Conservation (phyloP, 2,329 filamentous ascomycete species). For the Metarhizium humberi region DNA sequence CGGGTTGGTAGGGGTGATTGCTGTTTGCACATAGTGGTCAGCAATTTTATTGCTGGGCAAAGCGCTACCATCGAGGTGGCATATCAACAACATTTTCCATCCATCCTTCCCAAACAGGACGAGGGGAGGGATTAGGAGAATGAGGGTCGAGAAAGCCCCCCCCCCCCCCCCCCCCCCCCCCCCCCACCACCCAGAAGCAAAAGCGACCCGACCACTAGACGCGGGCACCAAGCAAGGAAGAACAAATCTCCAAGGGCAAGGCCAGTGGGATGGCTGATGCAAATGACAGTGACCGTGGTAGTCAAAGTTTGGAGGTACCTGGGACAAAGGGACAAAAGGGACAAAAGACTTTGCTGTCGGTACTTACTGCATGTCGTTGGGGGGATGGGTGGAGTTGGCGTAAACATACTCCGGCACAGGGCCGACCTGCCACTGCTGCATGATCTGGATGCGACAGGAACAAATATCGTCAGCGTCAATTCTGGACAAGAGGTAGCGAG, state of each 20-base stretch:
- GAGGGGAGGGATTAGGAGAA: too few relatives aligned
- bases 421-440: conserved; percentile 54
- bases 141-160: background rate
- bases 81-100: background rate
- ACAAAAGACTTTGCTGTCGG: conserved; percentile 16
- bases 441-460: conserved; percentile 31
- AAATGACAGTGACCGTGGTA: background rate
- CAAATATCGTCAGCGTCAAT: conserved; percentile 16
- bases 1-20: conserved; percentile 40
- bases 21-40: conserved; percentile 21
- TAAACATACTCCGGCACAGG: conserved; percentile 52
- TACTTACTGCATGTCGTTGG: conserved; percentile 52
- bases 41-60: conserved; percentile 7
- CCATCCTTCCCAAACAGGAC: background rate
- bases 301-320: conserved; percentile 14
- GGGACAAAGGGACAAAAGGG: conserved; percentile 14
- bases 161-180: too few relatives aligned
- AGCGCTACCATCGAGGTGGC: background rate
- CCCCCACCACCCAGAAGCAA: too few relatives aligned
- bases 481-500: conserved; percentile 7
- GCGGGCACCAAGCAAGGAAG: background rate
- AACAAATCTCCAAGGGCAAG: background rate
- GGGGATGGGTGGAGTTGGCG: conserved; percentile 42
- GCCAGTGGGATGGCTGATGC: background rate
- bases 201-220: background rate